These are phyloP conservation scores for Dipodascus albidus DNA, from an alignment of 805 yeast species.

Conservation along the genomic window DNA sequence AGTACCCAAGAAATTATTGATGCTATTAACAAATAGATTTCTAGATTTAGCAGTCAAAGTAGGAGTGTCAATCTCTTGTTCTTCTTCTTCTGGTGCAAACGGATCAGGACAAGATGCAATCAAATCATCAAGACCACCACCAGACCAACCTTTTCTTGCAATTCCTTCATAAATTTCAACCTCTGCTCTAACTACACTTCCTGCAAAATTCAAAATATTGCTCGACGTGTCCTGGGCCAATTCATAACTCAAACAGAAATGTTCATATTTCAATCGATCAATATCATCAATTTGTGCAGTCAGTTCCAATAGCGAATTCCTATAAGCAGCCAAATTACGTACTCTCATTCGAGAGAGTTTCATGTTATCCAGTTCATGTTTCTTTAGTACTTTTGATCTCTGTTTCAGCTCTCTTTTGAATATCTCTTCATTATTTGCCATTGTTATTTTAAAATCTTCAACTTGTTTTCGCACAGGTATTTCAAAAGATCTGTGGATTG, in stretches of 20 bases:
- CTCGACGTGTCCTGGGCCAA: conserved; percentile 53
- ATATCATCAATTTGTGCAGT: conserved; percentile 71
- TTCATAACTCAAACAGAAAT: conserved; percentile 51
- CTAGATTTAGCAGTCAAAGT: neutral
- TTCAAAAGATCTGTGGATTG: conserved; percentile 44
- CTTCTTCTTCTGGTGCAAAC: conserved; percentile 28
- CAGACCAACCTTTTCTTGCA: conserved; percentile 78
- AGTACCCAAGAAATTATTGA: neutral
- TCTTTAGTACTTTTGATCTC: conserved; percentile 41
- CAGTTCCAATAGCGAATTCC: conserved; percentile 51
- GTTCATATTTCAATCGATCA: conserved; percentile 63
- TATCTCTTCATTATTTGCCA: conserved; percentile 35
- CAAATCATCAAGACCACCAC: conserved; percentile 72
- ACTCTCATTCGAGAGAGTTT: conserved; percentile 47
- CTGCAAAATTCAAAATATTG: conserved; percentile 41
- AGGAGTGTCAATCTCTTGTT: conserved; percentile 2
- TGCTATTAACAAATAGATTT: neutral
- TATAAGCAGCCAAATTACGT: conserved; percentile 57
- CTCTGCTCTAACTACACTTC: conserved; percentile 64
- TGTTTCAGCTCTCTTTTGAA: conserved; percentile 44
- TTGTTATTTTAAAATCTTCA: conserved; percentile 33
- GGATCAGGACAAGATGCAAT: conserved; percentile 58
- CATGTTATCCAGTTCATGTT: conserved; percentile 49
- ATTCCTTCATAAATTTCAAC: conserved; percentile 71
- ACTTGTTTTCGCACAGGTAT: conserved; percentile 39